Conservation (phyloP, 1,284 basidiomycete species). For the Ganoderma leucocontextum region DNA sequence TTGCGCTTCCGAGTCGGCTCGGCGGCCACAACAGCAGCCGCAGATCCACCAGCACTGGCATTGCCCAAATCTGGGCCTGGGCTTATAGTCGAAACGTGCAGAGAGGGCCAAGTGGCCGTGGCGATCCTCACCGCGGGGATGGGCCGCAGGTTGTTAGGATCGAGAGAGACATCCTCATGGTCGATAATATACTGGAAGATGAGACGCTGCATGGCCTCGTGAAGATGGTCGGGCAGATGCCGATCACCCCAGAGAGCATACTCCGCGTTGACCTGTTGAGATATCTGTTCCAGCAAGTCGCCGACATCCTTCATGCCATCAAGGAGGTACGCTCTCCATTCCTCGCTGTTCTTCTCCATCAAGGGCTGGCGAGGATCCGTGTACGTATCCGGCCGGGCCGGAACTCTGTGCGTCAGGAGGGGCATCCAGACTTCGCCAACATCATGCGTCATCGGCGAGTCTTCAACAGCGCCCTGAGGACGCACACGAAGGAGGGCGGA, state of each 20-base stretch:
- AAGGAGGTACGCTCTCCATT: neutral
- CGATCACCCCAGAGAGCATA: neutral
- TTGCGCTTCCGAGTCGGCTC: too few species aligned
- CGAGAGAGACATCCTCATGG: constrained; percentile 1
- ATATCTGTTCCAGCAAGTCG: neutral
- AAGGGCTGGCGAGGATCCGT: neutral
- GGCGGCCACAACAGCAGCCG: too few species aligned
- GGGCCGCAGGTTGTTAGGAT: neutral
- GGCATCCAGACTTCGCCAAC: neutral
- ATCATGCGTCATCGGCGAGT: neutral
- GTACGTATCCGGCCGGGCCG: neutral
- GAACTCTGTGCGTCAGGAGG: neutral
- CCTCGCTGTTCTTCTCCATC: neutral
- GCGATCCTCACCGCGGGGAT: too few species aligned
- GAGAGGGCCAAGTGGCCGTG: too few species aligned
- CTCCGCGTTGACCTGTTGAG: neutral
- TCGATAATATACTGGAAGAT: constrained; percentile 4
- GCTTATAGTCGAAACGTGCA: too few species aligned
- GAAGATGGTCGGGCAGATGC: neutral
- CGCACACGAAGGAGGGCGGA: neutral
- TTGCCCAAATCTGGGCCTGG: too few species aligned
- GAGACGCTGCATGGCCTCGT: constrained; percentile 5
- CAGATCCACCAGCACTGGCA: too few species aligned
- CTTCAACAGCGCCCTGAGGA: neutral
- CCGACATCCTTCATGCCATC: constrained; percentile 1